These are phyloP conservation scores for Jimgerdemannia lactiflua DNA, from an alignment of 192 early-diverging fungal genomes.

Conservation along the genomic window DNA sequence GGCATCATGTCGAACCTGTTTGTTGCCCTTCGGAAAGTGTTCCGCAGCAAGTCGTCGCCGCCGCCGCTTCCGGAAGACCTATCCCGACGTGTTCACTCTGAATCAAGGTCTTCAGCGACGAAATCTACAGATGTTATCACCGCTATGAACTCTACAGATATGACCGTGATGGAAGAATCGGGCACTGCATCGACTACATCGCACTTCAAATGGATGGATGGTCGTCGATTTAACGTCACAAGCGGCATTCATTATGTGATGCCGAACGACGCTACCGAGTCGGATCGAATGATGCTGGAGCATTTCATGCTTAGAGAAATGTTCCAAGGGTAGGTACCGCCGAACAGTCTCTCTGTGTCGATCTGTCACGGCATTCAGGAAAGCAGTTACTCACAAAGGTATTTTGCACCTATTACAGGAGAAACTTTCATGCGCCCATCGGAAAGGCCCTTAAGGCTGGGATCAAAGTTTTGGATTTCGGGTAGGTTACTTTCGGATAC, in stretches of 20 bases:
- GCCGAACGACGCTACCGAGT: not conserved
- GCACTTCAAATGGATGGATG: not conserved
- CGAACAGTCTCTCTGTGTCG: no score
- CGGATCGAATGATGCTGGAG: not conserved
- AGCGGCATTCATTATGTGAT: not conserved
- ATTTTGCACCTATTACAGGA: not conserved
- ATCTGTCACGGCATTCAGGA: not conserved
- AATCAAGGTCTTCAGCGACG: not conserved
- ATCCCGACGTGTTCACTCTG: not conserved
- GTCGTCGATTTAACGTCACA: not conserved
- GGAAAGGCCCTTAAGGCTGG: not conserved
- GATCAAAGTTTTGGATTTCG: slow-evolving; percentile 20
- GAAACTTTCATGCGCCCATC: not conserved
- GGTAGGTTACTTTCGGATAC: slow-evolving; percentile 5
- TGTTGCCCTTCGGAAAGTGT: not conserved
- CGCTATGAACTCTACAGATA: not conserved
- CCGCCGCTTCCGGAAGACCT: not conserved
- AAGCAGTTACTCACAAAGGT: not conserved
- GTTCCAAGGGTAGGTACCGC: not conserved
- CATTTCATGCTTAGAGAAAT: not conserved
- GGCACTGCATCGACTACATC: not conserved
- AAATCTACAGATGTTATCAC: not conserved
- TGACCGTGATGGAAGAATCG: not conserved
- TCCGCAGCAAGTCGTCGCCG: not conserved
- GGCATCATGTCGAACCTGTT: not conserved